phyloP scores from a whole-genome alignment of 140 eudicot species.

The Anethum foeniculum region DNA sequence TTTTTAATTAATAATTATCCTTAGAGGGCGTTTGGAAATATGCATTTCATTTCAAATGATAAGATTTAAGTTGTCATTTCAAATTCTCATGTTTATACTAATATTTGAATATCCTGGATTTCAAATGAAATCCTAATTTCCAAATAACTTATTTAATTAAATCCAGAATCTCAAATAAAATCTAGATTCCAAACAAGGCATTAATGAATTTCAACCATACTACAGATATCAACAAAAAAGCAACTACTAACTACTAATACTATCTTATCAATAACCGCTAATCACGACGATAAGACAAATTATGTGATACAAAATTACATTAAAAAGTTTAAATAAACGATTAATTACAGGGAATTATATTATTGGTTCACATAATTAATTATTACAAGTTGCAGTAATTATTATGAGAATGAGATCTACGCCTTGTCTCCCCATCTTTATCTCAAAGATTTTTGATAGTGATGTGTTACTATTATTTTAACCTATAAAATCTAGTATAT shows the following conservation, averaged over 20 bases:
- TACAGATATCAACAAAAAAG: not conserved
- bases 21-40: too few species aligned
- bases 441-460: conserved; percentile 9
- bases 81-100: too few species aligned
- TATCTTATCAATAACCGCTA: not conserved
- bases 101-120: too few species aligned
- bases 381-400: conserved; percentile 6
- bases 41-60: too few species aligned
- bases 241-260: not conserved
- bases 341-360: not conserved
- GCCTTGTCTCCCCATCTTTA: conserved; percentile 6
- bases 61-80: too few species aligned
- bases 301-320: not conserved
- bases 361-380: not conserved
- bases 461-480: conserved; percentile 8
- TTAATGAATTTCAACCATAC: not conserved
- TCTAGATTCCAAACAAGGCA: too few species aligned
- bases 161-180: too few species aligned
- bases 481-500: not conserved
- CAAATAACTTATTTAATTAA: too few species aligned
- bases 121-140: too few species aligned
- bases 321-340: not conserved
- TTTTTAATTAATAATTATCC: too few species aligned
- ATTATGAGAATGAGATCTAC: conserved; percentile 10
- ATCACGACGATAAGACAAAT: conserved; percentile 5